phyloP scores from a whole-genome alignment of 106 monocot species.

The Apostasia ramifera region DNA sequence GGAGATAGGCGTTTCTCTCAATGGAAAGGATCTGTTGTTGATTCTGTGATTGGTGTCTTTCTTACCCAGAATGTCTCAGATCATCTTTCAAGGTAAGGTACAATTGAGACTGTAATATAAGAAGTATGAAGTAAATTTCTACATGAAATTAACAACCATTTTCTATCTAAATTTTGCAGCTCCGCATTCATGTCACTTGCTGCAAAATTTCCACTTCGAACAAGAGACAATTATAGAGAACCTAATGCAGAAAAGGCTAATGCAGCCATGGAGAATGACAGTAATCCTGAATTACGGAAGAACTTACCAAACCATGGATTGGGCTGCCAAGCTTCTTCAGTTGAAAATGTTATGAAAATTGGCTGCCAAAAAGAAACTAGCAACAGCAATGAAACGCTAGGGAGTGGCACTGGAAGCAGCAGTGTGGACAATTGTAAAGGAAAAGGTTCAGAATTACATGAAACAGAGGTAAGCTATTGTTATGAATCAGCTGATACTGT shows the following conservation, averaged over 20 bases:
- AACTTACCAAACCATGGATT: not conserved
- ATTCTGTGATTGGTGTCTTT: slow-evolving; percentile 66
- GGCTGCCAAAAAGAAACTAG: slow-evolving; percentile 11
- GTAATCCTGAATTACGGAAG: not conserved
- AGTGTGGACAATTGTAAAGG: slow-evolving; percentile 4
- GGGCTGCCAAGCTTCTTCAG: slow-evolving; percentile 4
- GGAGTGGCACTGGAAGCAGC: slow-evolving; percentile 7
- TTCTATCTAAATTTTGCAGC: slow-evolving; percentile 27
- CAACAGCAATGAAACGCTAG: slow-evolving; percentile 5
- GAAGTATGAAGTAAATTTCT: not conserved
- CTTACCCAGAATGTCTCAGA: slow-evolving; percentile 77
- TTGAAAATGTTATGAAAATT: not conserved
- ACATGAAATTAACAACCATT: not conserved
- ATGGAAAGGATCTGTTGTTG: slow-evolving; percentile 75
- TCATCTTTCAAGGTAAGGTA: slow-evolving; percentile 57
- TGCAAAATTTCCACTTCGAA: slow-evolving; percentile 52
- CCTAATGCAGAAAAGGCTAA: slow-evolving; percentile 5
- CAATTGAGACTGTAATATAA: not conserved
- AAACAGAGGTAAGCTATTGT: slow-evolving; percentile 10
- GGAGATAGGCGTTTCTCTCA: slow-evolving; percentile 57
- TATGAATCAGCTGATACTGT: slow-evolving; percentile 18
- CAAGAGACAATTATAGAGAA: slow-evolving; percentile 3
- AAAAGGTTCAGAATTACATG: slow-evolving; percentile 3
- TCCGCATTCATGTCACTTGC: slow-evolving; percentile 83
- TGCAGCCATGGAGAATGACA: not conserved